phyloP scores from a whole-genome alignment of 441 rosid genomes.

The Pelargonium cotyledonis region DNA sequence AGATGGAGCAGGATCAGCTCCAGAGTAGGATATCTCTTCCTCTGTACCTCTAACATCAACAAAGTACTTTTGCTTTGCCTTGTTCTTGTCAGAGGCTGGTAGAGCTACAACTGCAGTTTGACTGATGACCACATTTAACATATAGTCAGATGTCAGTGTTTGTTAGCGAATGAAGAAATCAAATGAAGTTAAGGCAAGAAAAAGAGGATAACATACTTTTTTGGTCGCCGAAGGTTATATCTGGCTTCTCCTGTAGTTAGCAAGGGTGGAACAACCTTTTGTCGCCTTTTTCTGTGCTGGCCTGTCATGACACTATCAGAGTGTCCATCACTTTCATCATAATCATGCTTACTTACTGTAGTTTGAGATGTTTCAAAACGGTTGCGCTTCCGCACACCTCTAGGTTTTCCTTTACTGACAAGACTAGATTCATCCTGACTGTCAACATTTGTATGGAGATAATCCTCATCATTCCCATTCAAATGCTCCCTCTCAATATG shows the following conservation, averaged over 20 bases:
- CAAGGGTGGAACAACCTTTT: constrained; percentile 35
- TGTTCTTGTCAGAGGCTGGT: constrained; percentile 22
- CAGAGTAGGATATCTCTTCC: constrained; percentile 24
- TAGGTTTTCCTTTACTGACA: constrained; percentile 37
- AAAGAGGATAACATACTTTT: constrained; percentile 36
- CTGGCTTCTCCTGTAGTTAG: constrained; percentile 40
- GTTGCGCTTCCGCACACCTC: constrained; percentile 57
- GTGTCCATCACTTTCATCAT: constrained; percentile 54
- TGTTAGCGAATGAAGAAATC: background rate
- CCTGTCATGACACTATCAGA: constrained; percentile 59
- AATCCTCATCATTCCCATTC: constrained; percentile 43
- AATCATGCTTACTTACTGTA: constrained; percentile 52
- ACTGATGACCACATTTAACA: constrained; percentile 26
- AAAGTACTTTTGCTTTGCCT: constrained; percentile 33
- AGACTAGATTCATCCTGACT: constrained; percentile 49
- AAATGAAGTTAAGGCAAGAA: background rate
- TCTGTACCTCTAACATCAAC: constrained; percentile 29
- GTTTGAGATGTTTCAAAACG: constrained; percentile 43
- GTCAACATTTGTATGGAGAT: constrained; percentile 39
- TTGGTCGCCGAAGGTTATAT: constrained; percentile 68
- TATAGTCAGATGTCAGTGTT: constrained; percentile 13
- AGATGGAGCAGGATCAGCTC: constrained; percentile 32
- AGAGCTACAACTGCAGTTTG: constrained; percentile 29
- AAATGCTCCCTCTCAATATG: constrained; percentile 33
- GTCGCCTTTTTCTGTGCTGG: constrained; percentile 56